Conservation (phyloP, 768 basidiomycete genomes). For the Podaxis sp. region DNA sequence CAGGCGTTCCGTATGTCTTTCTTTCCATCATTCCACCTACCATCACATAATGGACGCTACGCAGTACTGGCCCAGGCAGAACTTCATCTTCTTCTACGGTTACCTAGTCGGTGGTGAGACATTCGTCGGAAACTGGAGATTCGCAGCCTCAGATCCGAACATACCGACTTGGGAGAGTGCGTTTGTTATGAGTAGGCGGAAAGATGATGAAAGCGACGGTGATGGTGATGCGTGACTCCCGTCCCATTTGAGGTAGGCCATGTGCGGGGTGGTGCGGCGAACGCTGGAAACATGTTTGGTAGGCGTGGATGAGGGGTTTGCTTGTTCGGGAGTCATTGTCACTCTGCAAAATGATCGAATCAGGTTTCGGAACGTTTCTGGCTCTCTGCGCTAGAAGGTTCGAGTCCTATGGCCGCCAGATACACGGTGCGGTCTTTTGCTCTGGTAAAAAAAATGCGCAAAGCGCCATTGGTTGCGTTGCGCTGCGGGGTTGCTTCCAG, state of each 20-base stretch:
- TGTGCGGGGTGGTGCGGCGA: too few species aligned
- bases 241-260: too few species aligned
- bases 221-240: neutral
- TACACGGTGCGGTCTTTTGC: neutral
- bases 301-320: neutral
- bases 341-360: neutral
- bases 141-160: conserved; percentile 37
- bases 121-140: conserved; percentile 73
- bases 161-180: conserved; percentile 58
- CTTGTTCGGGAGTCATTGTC: neutral
- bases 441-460: neutral
- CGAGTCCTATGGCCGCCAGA: neutral
- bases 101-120: conserved; percentile 62
- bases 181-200: conserved; percentile 54
- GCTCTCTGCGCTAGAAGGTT: neutral
- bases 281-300: neutral
- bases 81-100: conserved; percentile 56
- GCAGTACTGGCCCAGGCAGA: conserved; percentile 12
- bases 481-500: too few species aligned
- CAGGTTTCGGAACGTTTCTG: neutral
- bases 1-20: conserved; percentile 30
- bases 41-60: neutral
- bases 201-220: conserved; percentile 17
- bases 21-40: conserved; percentile 11
- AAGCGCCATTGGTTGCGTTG: neutral